Evolutionary conservation across 1,284 basidiomycete genomes (phyloP), one percentile per base, ranked within the genome.

Genomic region (Amylostereum areolatum): DNA sequence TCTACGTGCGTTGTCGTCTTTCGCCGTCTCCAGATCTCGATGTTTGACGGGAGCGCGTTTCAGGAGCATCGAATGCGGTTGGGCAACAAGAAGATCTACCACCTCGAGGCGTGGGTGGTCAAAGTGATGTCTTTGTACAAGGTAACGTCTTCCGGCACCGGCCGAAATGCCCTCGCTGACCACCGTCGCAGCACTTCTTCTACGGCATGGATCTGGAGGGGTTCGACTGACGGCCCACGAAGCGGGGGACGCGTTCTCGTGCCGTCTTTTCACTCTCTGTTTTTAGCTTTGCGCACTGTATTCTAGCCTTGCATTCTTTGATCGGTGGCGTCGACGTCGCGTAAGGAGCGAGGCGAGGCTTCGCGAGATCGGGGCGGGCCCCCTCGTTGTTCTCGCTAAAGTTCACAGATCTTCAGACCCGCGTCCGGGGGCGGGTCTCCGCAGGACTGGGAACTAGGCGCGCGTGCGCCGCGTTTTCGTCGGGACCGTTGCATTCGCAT

Each of bases 21-120:
- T 28, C 27, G 42, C 12, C 24, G 12, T 12, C 40, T 55, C 42
- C 34, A 50, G 6, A 31, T 9, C 31, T 29, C 29, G 41, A 24
- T 12, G n/a, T 12, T 28, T 44, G 31, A 3, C 18, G 10, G 31
- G 29, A 42, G 42, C 10, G 31, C 29, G 11, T 25, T 53, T 24
- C 58, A 96, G 92, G 93, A 97, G 71, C 78, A 88, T 40, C 83
- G 94, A 27, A 90, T 97, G 88, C 80, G 92, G 33, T 73, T 83
- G 53, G 94, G 94, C 3, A 89, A 77, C 64, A 97, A 97, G 68
- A 95, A 96, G 68, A 97, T 97, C 52, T 97, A 88, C 69, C 94
- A 97, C 62, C 77, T 97, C 40, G 94, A 97, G 63, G 92, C 92
- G 12, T 96, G 89, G 88, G 86, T 89, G 2, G 82, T 89, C 44